These are phyloP conservation scores for Proliferodiscus dingleyae DNA, from an alignment of 2,329 filamentous ascomycete genomes.

Conservation along the genomic window DNA sequence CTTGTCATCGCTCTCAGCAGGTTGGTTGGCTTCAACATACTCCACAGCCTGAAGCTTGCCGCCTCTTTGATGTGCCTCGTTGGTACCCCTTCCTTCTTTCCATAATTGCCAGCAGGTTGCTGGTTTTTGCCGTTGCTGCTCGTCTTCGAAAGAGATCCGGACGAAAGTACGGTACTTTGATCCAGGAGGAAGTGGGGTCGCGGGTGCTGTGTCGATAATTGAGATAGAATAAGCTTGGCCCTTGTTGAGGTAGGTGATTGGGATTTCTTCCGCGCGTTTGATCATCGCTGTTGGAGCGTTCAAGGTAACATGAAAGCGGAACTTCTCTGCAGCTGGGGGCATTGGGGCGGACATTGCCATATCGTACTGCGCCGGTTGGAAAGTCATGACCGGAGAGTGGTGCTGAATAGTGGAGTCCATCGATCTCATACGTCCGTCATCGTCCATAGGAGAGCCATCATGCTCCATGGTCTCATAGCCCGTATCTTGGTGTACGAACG, in stretches of 20 bases:
- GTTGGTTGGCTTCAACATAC: constrained; percentile 68
- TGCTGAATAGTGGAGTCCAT: constrained; percentile 59
- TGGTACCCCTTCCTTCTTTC: constrained; percentile 95
- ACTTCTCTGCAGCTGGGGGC: constrained; percentile 60
- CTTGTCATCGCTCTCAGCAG: constrained; percentile 58
- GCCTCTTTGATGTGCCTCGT: constrained; percentile 89
- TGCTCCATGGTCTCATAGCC: constrained; percentile 76
- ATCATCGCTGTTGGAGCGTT: constrained; percentile 97
- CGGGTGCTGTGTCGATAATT: constrained; percentile 70
- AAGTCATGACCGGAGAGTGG: constrained; percentile 55
- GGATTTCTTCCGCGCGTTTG: constrained; percentile 82
- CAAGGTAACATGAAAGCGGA: constrained; percentile 83
- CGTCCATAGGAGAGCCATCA: constrained; percentile 63
- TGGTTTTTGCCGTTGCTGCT: constrained; percentile 82
- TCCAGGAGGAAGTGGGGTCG: constrained; percentile 52
- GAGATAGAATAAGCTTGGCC: constrained; percentile 89
- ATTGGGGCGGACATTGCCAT: constrained; percentile 43
- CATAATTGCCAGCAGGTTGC: constrained; percentile 82
- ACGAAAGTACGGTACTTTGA: constrained; percentile 83
- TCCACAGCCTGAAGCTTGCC: constrained; percentile 93
- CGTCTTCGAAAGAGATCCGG: constrained; percentile 95
- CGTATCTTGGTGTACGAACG: constrained; percentile 76
- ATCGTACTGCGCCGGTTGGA: constrained; percentile 47
- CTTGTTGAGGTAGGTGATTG: constrained; percentile 97
- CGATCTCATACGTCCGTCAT: constrained; percentile 48